These are phyloP conservation scores for Carpinus fangiana DNA, from an alignment of 306 rosid species.

Conservation along the genomic window DNA sequence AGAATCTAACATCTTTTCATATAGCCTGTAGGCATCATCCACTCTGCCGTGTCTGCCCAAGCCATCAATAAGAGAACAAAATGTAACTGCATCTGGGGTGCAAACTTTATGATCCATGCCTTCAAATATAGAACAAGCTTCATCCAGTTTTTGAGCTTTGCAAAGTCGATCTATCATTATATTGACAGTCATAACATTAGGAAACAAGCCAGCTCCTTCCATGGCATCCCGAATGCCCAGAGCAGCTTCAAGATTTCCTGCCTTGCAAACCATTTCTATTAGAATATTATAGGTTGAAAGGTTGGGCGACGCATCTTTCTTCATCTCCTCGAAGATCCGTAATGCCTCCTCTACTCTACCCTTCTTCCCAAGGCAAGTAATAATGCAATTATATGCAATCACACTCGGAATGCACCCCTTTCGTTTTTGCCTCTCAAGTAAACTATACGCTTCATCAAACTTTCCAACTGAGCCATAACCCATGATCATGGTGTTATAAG, in stretches of 20 bases:
- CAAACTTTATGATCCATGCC: constrained; percentile 79
- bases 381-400: constrained; percentile 80
- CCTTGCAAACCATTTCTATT: constrained; percentile 81
- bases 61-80: constrained; percentile 91
- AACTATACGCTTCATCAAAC: constrained; percentile 79
- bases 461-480: constrained; percentile 89
- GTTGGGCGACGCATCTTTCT: constrained; percentile 84
- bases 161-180: constrained; percentile 89
- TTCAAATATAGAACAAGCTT: constrained; percentile 82
- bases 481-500: constrained; percentile 97
- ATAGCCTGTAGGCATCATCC: constrained; percentile 82
- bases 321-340: constrained; percentile 69
- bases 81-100: constrained; percentile 65
- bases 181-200: constrained; percentile 81
- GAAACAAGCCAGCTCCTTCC: constrained; percentile 86
- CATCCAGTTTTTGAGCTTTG: constrained; percentile 82
- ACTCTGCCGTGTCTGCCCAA: constrained; percentile 80
- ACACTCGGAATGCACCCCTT: constrained; percentile 88
- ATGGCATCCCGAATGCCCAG: constrained; percentile 60
- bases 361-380: constrained; percentile 81
- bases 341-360: constrained; percentile 73
- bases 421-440: constrained; percentile 86
- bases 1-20: constrained; percentile 89
- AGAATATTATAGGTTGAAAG: constrained; percentile 78
- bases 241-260: constrained; percentile 68